These are phyloP conservation scores for Fusarium cicatricum DNA, from an alignment of 2,329 filamentous ascomycete genomes.

Conservation along the genomic window DNA sequence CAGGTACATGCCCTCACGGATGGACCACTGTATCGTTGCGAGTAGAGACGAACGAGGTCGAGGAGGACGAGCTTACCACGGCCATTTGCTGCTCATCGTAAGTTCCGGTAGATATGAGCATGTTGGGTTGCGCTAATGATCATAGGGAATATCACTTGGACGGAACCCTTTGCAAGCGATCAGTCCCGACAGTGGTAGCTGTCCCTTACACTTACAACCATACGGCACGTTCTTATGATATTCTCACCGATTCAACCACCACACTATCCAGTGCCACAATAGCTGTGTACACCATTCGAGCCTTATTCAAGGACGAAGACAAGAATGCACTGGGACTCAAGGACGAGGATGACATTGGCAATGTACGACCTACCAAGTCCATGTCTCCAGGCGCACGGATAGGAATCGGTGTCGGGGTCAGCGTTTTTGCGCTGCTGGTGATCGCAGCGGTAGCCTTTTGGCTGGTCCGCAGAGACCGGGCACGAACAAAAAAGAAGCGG, in stretches of 20 bases:
- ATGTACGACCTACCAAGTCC: slow-evolving; percentile 16
- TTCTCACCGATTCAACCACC: slow-evolving; percentile 48
- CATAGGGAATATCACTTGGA: slow-evolving; percentile 48
- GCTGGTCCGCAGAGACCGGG: slow-evolving; percentile 39
- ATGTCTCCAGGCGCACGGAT: slow-evolving; percentile 46
- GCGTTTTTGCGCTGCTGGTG: slow-evolving; percentile 42
- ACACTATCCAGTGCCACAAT: slow-evolving; percentile 50
- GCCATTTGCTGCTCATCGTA: slow-evolving; percentile 54
- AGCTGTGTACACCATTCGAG: slow-evolving; percentile 49
- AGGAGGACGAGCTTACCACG: slow-evolving; percentile 47
- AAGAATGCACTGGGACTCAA: slow-evolving; percentile 46
- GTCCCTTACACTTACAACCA: slow-evolving; percentile 49
- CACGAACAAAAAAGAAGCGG: slow-evolving; percentile 26
- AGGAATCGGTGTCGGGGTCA: slow-evolving; percentile 48
- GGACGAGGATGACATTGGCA: slow-evolving; percentile 45
- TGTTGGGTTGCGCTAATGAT: slow-evolving; percentile 22
- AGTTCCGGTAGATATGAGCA: slow-evolving; percentile 28
- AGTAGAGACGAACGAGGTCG: slow-evolving; percentile 41
- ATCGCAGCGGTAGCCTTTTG: slow-evolving; percentile 40
- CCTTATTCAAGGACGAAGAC: slow-evolving; percentile 50
- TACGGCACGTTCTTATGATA: slow-evolving; percentile 47
- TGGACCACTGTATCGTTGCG: slow-evolving; percentile 51
- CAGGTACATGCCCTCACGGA: slow-evolving; percentile 50
- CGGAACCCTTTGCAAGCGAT: slow-evolving; percentile 47
- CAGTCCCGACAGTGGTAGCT: slow-evolving; percentile 48